Evolutionary conservation across 2,329 filamentous ascomycete species (phyloP), one percentile per base, ranked within the genome.

Genomic region (Neofusicoccum parvum): DNA sequence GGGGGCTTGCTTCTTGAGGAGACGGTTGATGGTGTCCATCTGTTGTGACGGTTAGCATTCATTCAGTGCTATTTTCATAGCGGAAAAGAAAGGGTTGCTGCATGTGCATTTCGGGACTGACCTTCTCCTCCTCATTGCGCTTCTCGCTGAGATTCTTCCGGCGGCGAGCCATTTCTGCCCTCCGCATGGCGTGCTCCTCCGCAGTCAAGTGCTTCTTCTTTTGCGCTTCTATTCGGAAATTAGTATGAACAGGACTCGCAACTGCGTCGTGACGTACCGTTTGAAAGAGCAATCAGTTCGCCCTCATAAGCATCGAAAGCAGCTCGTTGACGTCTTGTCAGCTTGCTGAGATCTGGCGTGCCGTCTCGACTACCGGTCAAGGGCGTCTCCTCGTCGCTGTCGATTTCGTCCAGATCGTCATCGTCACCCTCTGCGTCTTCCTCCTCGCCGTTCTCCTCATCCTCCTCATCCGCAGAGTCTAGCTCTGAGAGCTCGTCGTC

Each of bases 1-100:
- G 27, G 91, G 89, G 0, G 91, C 90, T 75, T 94, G 92, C 75
- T 94, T 93, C 78, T 93, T 93, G 62, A 95, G 87, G 1, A 95
- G 87, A 72, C 94, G 93, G 82, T 95, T 94, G 85, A 95, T 94
- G 0, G 92, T 95, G 82, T 94, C 92, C 86, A 92, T 92, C 91
- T 94, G 66, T 48, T 58, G 1, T 7, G 3, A n/a, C 17, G 9
- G 15, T 53, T n/a, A 58, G 62, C 43, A 0, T 45, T 63, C 9
- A 32, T 2, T 27, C 45, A 43, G 27, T 14, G 32, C 34, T n/a
- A 14, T 5, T 14, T 15, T n/a, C 9, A 48, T 1, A 17, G 15
- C 5, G 37, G 4, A 37, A 2, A n/a, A 3, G 17, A 27, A 14
- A 41, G 10, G 15, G 14, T 43, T 14, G 49, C 5, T 53, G n/a